A percentile compares a stretch with the other conserved stretches of the same genome.
phyloP scores from a whole-genome alignment of 108 stramenopile species.

The Nannochloropsis granulata region DNA sequence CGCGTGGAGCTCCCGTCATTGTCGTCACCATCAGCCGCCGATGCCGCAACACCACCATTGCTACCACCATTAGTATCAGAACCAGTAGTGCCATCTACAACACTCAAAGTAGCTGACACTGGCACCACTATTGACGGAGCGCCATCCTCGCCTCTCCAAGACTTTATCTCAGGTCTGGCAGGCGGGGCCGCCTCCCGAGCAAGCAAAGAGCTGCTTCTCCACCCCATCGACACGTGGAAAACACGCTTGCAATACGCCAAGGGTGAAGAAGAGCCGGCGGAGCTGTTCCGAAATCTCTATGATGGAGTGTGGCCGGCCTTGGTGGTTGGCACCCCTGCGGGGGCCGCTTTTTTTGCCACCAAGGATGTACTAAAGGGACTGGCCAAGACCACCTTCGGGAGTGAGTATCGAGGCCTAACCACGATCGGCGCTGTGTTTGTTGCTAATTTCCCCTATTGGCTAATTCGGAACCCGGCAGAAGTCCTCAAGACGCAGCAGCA shows the following conservation, averaged over 20 bases:
- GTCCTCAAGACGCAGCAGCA: constrained; percentile 27
- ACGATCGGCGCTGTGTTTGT: constrained; percentile 19
- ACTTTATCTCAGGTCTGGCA: constrained; percentile 13
- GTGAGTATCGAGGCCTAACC: not conserved
- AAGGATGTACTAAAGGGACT: constrained; percentile 21
- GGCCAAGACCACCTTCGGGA: not conserved
- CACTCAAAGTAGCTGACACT: too few relatives aligned
- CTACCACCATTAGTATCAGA: not conserved
- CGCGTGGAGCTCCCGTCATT: not conserved
- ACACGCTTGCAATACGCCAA: constrained; percentile 2
- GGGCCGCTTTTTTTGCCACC: constrained; percentile 33
- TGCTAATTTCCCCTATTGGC: constrained; percentile 37
- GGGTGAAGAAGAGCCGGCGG: not conserved
- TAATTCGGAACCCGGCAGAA: constrained; percentile 26
- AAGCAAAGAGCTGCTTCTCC: constrained; percentile 28
- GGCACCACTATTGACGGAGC: too few relatives aligned
- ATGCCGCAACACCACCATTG: not conserved
- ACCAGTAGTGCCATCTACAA: too few relatives aligned
- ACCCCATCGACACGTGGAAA: constrained; percentile 39
- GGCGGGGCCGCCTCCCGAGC: constrained; percentile 32
- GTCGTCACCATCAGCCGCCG: not conserved
- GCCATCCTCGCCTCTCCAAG: not conserved
- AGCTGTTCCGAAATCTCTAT: constrained; percentile 24
- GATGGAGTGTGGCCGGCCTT: constrained; percentile 29
- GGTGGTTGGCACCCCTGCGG: constrained; percentile 31